These are phyloP conservation scores for Podila clonocystis DNA, from an alignment of 192 early-diverging fungal species.

Conservation along the genomic window DNA sequence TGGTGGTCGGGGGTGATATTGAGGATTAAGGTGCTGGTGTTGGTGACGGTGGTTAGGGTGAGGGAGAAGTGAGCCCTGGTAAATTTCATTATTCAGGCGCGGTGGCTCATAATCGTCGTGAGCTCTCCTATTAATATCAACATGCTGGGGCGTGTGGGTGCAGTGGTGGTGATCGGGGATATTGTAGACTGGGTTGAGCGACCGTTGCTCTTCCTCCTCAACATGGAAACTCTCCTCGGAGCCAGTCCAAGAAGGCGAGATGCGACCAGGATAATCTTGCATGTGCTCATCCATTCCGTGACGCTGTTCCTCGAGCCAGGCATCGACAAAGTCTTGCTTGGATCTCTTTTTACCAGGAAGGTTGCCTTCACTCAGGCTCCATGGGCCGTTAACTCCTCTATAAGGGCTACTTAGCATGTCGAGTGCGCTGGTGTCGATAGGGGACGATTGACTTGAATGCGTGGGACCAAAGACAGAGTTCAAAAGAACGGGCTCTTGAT, in stretches of 20 bases:
- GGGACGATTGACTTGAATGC: conserved; percentile 3
- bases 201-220: background rate
- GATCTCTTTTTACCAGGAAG: conserved; percentile 16
- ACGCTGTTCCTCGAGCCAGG: conserved; percentile 29
- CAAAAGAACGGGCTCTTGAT: background rate
- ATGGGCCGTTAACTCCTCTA: background rate
- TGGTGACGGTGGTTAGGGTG: background rate
- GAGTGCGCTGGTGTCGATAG: conserved; percentile 11
- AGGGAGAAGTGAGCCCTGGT: no score
- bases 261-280: background rate
- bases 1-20: background rate
- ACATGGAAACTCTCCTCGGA: background rate
- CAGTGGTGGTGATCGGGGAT: no score
- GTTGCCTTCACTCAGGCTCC: conserved; percentile 38
- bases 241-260: background rate
- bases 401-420: background rate
- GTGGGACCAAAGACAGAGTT: background rate
- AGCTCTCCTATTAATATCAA: no score
- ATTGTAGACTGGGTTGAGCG: no score
- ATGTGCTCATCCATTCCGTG: background rate
- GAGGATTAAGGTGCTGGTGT: background rate
- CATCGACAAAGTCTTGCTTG: conserved; percentile 23
- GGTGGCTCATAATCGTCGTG: no score
- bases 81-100: no score
- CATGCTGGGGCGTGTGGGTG: no score